Conservation (phyloP, 768 basidiomycete species). For the Hemileccinum impolitum region DNA sequence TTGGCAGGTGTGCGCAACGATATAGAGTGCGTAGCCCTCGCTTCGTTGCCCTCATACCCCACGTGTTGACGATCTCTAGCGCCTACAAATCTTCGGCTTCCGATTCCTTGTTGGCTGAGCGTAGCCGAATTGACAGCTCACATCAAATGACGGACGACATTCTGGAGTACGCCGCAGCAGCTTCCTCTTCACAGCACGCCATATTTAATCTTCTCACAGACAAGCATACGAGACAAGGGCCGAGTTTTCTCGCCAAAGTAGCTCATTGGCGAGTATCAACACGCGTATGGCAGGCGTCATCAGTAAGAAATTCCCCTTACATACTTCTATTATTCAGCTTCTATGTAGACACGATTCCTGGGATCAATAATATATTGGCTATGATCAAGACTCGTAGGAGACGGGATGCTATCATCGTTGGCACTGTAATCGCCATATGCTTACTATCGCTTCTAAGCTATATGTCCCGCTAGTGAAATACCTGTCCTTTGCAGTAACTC, state of each 20-base stretch:
- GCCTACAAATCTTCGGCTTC: conserved; percentile 89
- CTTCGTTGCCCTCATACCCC: not conserved
- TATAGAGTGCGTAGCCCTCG: conserved; percentile 67
- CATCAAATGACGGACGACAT: conserved; percentile 94
- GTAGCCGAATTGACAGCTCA: conserved; percentile 85
- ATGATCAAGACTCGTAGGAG: conserved; percentile 93
- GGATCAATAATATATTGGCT: conserved; percentile 82
- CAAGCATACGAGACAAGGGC: conserved; percentile 97
- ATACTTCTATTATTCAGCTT: not conserved
- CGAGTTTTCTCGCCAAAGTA: conserved; percentile 83
- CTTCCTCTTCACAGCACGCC: not conserved
- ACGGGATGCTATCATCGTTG: conserved; percentile 87
- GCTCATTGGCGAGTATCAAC: conserved; percentile 74
- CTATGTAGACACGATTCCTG: conserved; percentile 78
- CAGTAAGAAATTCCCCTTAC: conserved; percentile 44
- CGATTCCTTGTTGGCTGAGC: conserved; percentile 84
- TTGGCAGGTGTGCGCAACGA: conserved; percentile 91
- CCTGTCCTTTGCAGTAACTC: conserved; percentile 2
- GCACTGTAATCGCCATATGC: conserved; percentile 83
- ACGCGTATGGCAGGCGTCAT: conserved; percentile 80
- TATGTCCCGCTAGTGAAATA: conserved; percentile 29
- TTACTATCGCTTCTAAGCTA: conserved; percentile 59
- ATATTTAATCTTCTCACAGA: conserved; percentile 37
- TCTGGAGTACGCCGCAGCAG: conserved; percentile 58
- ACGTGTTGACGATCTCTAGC: conserved; percentile 38